Conservation (phyloP, 768 basidiomycete genomes). For the Suillus sp. region DNA sequence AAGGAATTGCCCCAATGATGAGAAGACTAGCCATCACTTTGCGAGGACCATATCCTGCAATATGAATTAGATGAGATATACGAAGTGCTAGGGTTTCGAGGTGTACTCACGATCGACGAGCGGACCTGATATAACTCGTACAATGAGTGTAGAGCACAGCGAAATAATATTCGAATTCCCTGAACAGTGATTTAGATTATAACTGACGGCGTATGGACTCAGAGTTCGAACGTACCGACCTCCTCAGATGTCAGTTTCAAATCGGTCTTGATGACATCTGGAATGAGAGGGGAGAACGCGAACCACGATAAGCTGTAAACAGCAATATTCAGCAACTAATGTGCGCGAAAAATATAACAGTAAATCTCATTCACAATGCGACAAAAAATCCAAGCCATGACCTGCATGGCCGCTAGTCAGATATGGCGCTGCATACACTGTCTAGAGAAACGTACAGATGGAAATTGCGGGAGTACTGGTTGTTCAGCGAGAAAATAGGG, state of each 20-base stretch:
- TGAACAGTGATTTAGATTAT: constrained; percentile 11
- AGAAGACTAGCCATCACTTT: constrained; percentile 57
- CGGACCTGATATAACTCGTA: constrained; percentile 51
- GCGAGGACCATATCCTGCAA: constrained; percentile 47
- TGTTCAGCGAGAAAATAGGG: constrained; percentile 50
- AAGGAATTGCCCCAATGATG: constrained; percentile 57
- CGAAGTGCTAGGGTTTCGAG: not conserved
- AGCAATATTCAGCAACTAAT: constrained; percentile 24
- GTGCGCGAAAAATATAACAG: constrained; percentile 6
- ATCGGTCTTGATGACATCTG: constrained; percentile 55
- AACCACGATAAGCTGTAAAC: constrained; percentile 47
- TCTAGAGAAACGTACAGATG: constrained; percentile 42
- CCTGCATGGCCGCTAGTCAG: constrained; percentile 20
- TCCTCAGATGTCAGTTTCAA: constrained; percentile 49
- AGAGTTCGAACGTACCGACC: constrained; percentile 34
- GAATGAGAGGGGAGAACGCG: constrained; percentile 62
- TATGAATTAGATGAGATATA: constrained; percentile 1
- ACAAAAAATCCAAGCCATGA: constrained; percentile 50
- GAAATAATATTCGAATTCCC: constrained; percentile 54
- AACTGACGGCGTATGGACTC: too few relatives aligned
- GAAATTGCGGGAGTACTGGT: constrained; percentile 51
- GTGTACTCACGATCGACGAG: constrained; percentile 43
- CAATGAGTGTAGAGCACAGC: constrained; percentile 48
- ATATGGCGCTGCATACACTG: constrained; percentile 26
- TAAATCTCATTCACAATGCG: constrained; percentile 38